Percentiles rank a stretch among this genome's conserved stretches.
Conservation (phyloP, 768 basidiomycete species). For the Mycena rosella region DNA sequence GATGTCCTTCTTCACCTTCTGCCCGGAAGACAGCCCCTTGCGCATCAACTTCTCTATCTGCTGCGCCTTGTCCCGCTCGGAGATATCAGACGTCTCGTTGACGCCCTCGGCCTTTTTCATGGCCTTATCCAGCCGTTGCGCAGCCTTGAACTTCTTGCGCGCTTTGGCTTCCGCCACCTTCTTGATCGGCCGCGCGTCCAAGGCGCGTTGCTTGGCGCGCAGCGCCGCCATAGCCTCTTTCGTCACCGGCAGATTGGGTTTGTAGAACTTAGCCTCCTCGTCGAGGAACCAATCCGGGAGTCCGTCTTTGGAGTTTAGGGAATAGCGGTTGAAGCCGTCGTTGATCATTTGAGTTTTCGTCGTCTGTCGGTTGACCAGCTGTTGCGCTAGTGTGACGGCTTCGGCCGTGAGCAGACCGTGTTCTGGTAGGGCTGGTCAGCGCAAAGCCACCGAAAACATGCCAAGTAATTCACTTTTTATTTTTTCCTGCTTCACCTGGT, state of each 20-base stretch:
- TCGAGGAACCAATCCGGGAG: slow-evolving; percentile 98
- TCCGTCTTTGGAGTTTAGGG: slow-evolving; percentile 91
- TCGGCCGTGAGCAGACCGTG: slow-evolving; percentile 89
- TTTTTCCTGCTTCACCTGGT: slow-evolving; percentile 72
- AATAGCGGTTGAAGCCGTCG: slow-evolving; percentile 95
- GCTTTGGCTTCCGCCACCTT: slow-evolving; percentile 99
- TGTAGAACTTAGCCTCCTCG: slow-evolving; percentile 94
- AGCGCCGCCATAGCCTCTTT: slow-evolving; percentile 93
- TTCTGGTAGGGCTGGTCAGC: slow-evolving; percentile 57
- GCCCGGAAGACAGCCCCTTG: slow-evolving; percentile 77
- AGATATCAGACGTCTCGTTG: slow-evolving; percentile 87
- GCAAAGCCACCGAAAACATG: neutral
- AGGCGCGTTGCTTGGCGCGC: slow-evolving; percentile 89
- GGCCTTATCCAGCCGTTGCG: slow-evolving; percentile 88
- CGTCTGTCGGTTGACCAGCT: slow-evolving; percentile 89
- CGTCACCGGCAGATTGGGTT: slow-evolving; percentile 94
- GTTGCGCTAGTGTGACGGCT: slow-evolving; percentile 91
- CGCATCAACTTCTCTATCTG: slow-evolving; percentile 94
- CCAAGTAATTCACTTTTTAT: slow-evolving; percentile 69
- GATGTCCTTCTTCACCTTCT: slow-evolving; percentile 78
- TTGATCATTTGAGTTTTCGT: slow-evolving; percentile 92
- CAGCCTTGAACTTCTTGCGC: slow-evolving; percentile 93
- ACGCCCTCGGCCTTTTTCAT: slow-evolving; percentile 97
- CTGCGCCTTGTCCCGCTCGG: slow-evolving; percentile 94
- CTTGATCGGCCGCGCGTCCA: slow-evolving; percentile 98